Percentiles rank a stretch among this genome's conserved stretches.
Evolutionary conservation across 2,329 filamentous ascomycete genomes (phyloP).

Genomic region (Colletotrichum incanum): DNA sequence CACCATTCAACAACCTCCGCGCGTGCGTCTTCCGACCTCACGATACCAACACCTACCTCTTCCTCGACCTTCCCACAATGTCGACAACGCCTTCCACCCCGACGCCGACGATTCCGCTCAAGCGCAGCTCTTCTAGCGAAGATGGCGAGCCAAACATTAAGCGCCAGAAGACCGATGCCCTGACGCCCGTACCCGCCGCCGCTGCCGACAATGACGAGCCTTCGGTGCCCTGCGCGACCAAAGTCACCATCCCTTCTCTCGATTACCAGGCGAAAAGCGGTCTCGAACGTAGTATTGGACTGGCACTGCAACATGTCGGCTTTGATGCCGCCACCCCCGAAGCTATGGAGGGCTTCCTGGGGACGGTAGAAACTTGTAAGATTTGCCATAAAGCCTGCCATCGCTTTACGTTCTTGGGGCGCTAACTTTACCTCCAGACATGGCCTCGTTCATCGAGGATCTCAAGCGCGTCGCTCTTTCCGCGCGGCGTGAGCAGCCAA

Average conservation of each 20-base stretch:
- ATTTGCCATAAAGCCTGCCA: conserved; percentile 18
- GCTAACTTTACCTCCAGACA: conserved; percentile 58
- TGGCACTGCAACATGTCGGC: conserved; percentile 71
- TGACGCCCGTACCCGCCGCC: background rate
- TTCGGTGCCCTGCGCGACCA: conserved; percentile 5
- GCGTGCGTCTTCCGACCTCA: background rate
- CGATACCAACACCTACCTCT: background rate
- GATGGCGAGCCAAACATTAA: conserved; percentile 20
- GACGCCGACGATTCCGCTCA: conserved; percentile 24
- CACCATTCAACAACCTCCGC: background rate
- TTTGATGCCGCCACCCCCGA: conserved; percentile 70
- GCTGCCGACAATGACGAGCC: conserved; percentile 10
- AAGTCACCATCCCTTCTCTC: conserved; percentile 46
- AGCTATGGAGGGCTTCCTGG: conserved; percentile 72
- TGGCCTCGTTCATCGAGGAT: conserved; percentile 64
- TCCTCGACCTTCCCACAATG: conserved; percentile 8
- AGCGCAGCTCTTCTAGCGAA: conserved; percentile 19
- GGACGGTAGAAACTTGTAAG: conserved; percentile 72
- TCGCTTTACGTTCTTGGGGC: conserved; percentile 19
- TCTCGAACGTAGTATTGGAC: conserved; percentile 69
- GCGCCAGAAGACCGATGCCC: conserved; percentile 28
- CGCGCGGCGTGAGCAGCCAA: conserved; percentile 67
- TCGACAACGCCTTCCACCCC: conserved; percentile 20
- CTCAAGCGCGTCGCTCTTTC: conserved; percentile 63
- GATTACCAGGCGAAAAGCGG: conserved; percentile 57